A percentile compares a stretch with the other conserved stretches of the same genome.
phyloP scores from a whole-genome alignment of 805 yeast genomes.

The Wickerhamomyces bisporus region DNA sequence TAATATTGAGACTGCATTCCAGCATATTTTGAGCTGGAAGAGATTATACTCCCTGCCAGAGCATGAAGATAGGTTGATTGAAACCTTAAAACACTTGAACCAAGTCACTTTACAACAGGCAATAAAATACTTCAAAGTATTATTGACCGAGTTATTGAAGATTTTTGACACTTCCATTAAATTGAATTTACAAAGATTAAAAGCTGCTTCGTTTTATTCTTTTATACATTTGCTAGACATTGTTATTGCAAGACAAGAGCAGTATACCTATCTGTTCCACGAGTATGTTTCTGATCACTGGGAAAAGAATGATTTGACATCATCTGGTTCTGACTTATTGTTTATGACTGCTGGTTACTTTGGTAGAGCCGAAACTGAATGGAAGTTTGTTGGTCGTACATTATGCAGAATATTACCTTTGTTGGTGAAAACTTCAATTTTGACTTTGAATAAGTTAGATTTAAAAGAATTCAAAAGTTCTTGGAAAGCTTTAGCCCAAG shows the following conservation, averaged over 20 bases:
- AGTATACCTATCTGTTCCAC: slow-evolving; percentile 52
- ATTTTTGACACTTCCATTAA: slow-evolving; percentile 26
- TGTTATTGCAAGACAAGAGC: slow-evolving; percentile 61
- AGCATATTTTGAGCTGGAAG: slow-evolving; percentile 50
- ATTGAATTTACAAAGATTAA: slow-evolving; percentile 21
- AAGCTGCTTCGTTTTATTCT: slow-evolving; percentile 43
- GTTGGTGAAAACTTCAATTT: slow-evolving; percentile 38
- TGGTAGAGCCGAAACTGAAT: slow-evolving; percentile 42
- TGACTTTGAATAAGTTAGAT: slow-evolving; percentile 20
- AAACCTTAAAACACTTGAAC: slow-evolving; percentile 43
- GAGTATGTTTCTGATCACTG: slow-evolving; percentile 35
- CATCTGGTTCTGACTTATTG: slow-evolving; percentile 47
- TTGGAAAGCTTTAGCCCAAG: slow-evolving; percentile 28
- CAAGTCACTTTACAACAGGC: slow-evolving; percentile 49
- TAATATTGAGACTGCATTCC: slow-evolving; percentile 53
- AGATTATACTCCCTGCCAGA: slow-evolving; percentile 29
- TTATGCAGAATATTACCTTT: slow-evolving; percentile 55
- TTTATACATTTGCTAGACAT: slow-evolving; percentile 57
- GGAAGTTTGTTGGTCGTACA: slow-evolving; percentile 62
- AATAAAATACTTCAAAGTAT: slow-evolving; percentile 55
- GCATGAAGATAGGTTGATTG: slow-evolving; percentile 41
- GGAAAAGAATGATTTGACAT: slow-evolving; percentile 32
- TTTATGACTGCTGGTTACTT: slow-evolving; percentile 42
- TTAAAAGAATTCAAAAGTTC: slow-evolving; percentile 21
- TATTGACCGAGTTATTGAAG: slow-evolving; percentile 37